Evolutionary conservation across 2,329 filamentous ascomycete genomes (phyloP).

Genomic region (Ophiostoma pallidulum): DNA sequence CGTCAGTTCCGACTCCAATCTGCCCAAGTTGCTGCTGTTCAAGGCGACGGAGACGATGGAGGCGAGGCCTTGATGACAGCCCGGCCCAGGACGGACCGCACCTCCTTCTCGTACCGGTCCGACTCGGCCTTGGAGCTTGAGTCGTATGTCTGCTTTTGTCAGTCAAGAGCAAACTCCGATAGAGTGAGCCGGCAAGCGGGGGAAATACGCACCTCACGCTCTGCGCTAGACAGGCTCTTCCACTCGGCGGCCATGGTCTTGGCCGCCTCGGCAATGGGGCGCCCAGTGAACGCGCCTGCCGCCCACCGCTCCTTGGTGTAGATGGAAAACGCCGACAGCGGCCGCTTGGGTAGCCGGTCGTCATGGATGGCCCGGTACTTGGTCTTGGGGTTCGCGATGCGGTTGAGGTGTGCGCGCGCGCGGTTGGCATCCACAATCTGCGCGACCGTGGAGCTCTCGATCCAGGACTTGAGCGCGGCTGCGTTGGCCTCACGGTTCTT

Average conservation of each 20-base stretch:
- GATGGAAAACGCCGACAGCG: constrained; percentile 24
- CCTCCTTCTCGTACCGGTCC: constrained; percentile 25
- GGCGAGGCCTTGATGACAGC: not conserved
- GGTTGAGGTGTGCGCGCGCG: constrained; percentile 35
- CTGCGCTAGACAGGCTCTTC: constrained; percentile 31
- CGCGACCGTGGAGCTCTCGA: constrained; percentile 32
- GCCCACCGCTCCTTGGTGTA: constrained; percentile 32
- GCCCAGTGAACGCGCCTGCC: constrained; percentile 19
- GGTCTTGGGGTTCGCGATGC: constrained; percentile 24
- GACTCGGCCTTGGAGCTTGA: constrained; percentile 21
- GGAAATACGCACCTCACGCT: constrained; percentile 31
- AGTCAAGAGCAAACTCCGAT: too few species aligned
- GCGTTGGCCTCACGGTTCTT: constrained; percentile 35
- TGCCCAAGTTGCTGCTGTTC: too few species aligned
- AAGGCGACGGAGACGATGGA: not conserved
- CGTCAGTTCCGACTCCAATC: not conserved
- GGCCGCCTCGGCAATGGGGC: constrained; percentile 16
- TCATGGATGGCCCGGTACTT: constrained; percentile 31
- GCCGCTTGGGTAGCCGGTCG: constrained; percentile 36
- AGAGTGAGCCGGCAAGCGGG: too few species aligned
- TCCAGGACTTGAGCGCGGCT: constrained; percentile 36
- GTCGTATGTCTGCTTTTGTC: too few species aligned
- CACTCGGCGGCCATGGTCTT: constrained; percentile 29
- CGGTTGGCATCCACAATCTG: constrained; percentile 37
- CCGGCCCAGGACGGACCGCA: constrained; percentile 18